These are phyloP conservation scores for Magnaporthales sp. DNA, from an alignment of 2,329 filamentous ascomycete genomes.

Conservation along the genomic window DNA sequence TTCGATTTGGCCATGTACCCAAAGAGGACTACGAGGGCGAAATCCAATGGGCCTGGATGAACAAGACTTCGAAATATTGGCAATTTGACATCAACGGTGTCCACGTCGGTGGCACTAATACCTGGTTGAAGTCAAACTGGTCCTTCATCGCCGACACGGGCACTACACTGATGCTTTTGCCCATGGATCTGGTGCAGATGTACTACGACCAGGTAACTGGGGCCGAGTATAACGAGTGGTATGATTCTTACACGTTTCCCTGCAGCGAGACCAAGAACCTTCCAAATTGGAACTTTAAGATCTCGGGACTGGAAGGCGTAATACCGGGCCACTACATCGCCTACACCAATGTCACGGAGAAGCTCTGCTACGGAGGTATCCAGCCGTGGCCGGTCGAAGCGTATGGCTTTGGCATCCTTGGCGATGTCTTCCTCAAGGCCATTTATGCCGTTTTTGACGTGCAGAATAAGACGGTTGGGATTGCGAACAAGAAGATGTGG, in stretches of 20 bases:
- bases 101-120: conserved; percentile 20
- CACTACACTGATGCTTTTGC: conserved; percentile 56
- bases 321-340: conserved; percentile 41
- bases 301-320: conserved; percentile 30
- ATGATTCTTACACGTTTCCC: conserved; percentile 43
- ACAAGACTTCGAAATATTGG: conserved; percentile 42
- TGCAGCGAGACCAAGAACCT: conserved; percentile 34
- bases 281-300: conserved; percentile 41
- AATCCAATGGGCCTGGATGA: conserved; percentile 36
- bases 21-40: conserved; percentile 25
- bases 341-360: conserved; percentile 37
- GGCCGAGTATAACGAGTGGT: conserved; percentile 36
- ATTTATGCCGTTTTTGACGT: conserved; percentile 66
- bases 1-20: conserved; percentile 43
- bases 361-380: conserved; percentile 67
- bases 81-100: conserved; percentile 25
- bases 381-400: conserved; percentile 43
- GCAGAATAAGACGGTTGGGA: conserved; percentile 32
- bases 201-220: conserved; percentile 51
- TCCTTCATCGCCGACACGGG: conserved; percentile 59
- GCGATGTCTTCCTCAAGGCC: conserved; percentile 72
- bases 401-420: conserved; percentile 55
- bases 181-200: conserved; percentile 41
- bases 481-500: conserved; percentile 33
- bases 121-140: conserved; percentile 30